phyloP scores from a whole-genome alignment of 495 filamentous ascomycete species.

The Talaromyces ruber region DNA sequence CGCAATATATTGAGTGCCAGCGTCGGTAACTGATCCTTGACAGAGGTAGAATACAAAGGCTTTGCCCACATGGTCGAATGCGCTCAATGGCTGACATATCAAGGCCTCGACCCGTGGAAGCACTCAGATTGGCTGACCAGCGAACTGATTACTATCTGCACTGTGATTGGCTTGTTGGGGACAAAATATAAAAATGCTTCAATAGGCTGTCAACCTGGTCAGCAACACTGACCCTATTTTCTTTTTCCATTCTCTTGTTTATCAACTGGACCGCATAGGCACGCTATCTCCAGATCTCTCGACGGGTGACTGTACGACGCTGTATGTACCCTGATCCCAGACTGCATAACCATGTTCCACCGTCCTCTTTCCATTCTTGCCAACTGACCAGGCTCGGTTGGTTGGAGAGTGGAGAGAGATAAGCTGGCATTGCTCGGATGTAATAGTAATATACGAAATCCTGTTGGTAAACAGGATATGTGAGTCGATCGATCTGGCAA shows the following conservation, averaged over 20 bases:
- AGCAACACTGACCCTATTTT: background rate
- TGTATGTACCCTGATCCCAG: background rate
- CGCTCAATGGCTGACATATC: background rate
- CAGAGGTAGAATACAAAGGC: background rate
- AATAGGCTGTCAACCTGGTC: background rate
- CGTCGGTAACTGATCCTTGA: background rate
- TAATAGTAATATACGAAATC: background rate
- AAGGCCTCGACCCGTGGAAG: background rate
- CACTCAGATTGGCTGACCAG: background rate
- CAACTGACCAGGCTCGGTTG: background rate
- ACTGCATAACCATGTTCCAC: background rate
- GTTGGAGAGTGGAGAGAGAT: background rate
- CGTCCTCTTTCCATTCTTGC: background rate
- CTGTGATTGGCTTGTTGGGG: background rate
- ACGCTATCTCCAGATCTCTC: background rate
- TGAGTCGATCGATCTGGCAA: background rate
- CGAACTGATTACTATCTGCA: background rate
- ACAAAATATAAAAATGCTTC: background rate
- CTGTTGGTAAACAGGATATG: background rate
- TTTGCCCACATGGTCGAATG: background rate
- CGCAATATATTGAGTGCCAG: background rate
- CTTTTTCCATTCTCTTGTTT: background rate
- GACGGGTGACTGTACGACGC: background rate
- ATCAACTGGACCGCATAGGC: background rate
- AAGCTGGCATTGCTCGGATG: background rate